Evolutionary conservation across 352 stramenopile genomes (phyloP), one percentile per base, ranked within the genome.

Genomic region (Pythium brachiatum): DNA sequence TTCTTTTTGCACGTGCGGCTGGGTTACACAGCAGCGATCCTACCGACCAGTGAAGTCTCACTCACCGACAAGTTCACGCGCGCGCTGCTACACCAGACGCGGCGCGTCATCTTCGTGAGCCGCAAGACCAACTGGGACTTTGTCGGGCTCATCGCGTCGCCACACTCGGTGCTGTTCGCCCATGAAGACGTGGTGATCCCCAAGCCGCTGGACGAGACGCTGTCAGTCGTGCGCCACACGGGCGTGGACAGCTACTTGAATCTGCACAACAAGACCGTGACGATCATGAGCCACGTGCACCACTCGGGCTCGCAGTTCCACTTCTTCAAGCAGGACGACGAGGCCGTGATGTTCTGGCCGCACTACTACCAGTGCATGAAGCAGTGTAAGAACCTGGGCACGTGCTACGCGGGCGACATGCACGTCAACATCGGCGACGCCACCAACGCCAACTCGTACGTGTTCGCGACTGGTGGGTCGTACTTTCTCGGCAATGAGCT

Each of bases 51-150:
- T 4, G 76, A 89, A 53, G 55, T 72, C 53, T 69, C 52, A 7
- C 66, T 83, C 15, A 66, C 65, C 25, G 69, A 75, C 57, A 89
- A 84, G 53, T 62, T 78, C 56, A 84, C 76, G 21, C 65, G 71
- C 5, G 72, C 73, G 21, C 68, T 90, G 31, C 62, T 86, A 11
- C 70, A 87, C 38, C 63, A 81, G 57, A 89, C 78, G 21, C 76
- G 79, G 47, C 79, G 76, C 39, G 69, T 91, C 20, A 72, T 89
- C 38, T 91, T 88, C 39, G 81, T 91, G 16, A 86, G 79, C 68
- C 75, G 82, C 51, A 79, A 84, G 59, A 89, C 81, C 54, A 91
- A 91, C 48, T 91, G 81, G 81, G 81, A 91, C 74, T 91, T 84
- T 62, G 53, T 91, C 16, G 81, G 81, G 26, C 79, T 91, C 29